phyloP scores from a whole-genome alignment of 805 yeast genomes.

The Kuraishia cidri region DNA sequence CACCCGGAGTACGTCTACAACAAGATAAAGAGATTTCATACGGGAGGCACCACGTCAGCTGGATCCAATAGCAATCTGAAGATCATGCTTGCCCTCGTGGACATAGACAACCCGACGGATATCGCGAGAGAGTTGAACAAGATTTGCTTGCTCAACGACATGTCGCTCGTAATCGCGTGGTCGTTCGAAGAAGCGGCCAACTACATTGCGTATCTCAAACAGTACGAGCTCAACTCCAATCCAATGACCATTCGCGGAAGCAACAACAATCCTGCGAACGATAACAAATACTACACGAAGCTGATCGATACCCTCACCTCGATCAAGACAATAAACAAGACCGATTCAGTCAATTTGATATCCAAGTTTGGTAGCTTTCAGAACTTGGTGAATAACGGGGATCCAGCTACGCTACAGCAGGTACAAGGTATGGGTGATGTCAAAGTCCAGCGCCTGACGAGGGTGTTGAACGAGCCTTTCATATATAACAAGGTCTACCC shows the following conservation, averaged over 20 bases:
- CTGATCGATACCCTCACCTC: conserved; percentile 36
- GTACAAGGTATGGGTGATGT: conserved; percentile 42
- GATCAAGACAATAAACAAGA: conserved; percentile 39
- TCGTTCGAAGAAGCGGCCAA: conserved; percentile 47
- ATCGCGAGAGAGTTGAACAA: conserved; percentile 35
- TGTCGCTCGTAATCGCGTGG: conserved; percentile 44
- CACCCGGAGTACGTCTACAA: conserved; percentile 68
- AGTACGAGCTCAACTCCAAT: conserved; percentile 20
- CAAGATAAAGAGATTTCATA: conserved; percentile 30
- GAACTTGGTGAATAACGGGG: conserved; percentile 25
- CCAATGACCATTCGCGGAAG: conserved; percentile 30
- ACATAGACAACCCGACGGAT: conserved; percentile 50
- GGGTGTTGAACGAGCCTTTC: conserved; percentile 39
- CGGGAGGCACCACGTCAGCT: conserved; percentile 5
- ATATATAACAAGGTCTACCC: conserved; percentile 30
- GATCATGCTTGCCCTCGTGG: conserved; percentile 56
- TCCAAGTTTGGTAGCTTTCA: conserved; percentile 38
- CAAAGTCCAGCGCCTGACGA: conserved; percentile 29
- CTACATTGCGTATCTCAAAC: conserved; percentile 21
- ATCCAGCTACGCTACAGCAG: conserved; percentile 14
- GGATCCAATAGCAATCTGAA: conserved; percentile 32
- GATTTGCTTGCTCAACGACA: conserved; percentile 37
- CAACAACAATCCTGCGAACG: conserved; percentile 13
- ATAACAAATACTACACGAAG: conserved; percentile 30
- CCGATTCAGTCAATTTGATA: conserved; percentile 40